Evolutionary conservation across 2,329 filamentous ascomycete genomes (phyloP), one percentile per base, ranked within the genome.

Genomic region (Fusarium illudens): DNA sequence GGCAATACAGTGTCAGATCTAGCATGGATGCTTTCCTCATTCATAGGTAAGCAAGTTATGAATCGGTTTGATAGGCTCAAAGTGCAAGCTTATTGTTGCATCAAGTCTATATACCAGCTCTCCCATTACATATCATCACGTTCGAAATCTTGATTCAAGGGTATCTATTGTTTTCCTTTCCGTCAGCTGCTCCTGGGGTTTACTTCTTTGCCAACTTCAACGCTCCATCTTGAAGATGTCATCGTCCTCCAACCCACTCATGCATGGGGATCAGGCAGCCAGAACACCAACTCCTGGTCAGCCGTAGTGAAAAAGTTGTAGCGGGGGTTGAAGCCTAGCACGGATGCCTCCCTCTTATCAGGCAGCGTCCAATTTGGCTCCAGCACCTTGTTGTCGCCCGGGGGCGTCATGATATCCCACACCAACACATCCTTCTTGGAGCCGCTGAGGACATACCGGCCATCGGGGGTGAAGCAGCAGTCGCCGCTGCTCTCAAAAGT

Each of bases 261-360:
- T 8, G 81, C 79, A 71, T 87, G 83, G 42, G 88, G 86, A 76
- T 93, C 91, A 1, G 92, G 92, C 33, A 92, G 78, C 91, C 92
- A 94, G 72, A 94, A 92, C 19, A 92, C 80, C 63, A 93, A 82
- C 56, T 97, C 94, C 75, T 91, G 91, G 73, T 98, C 94, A 4
- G 93, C 96, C 44, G 91, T 96, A 9, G 93, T 94, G 70, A 98
- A 86, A 82, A 97, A 90, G 79, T 98, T 97, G 79, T 91, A 96
- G 51, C 94, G 87, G 25, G 94, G 96, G 76, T 97, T 98, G 77
- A 94, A 96, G 20, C 92, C 92, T 39, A 97, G 84, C 12, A 97
- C 86, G 1, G 91, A 91, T 5, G 88, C 88, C 79, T 88, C 89
- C 76, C 84, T 89, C 81, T 86, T 87, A 70, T 90, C 89, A 37